Evolutionary conservation across 1,284 basidiomycete species (phyloP).

Genomic region (Afroboletus lepidellus): DNA sequence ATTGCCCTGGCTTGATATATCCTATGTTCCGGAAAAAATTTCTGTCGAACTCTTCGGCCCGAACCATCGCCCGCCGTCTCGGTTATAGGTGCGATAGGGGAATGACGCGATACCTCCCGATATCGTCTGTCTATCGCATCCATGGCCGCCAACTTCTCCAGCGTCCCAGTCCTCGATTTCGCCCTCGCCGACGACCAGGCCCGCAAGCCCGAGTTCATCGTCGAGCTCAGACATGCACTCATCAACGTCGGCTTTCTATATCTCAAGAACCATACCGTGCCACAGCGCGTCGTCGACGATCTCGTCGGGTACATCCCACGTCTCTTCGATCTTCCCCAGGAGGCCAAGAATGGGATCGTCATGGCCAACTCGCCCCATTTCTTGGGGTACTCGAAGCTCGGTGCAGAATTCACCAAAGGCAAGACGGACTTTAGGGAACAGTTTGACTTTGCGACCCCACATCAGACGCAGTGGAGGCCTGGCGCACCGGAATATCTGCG

Average conservation of each 20-base stretch:
- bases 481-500: slow-evolving; percentile 39
- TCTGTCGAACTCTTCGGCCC: no score
- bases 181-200: slow-evolving; percentile 21
- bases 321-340: slow-evolving; percentile 39
- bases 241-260: slow-evolving; percentile 57
- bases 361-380: slow-evolving; percentile 44
- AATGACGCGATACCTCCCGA: slow-evolving; percentile 22
- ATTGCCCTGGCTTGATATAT: background rate
- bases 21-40: no score
- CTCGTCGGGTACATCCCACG: slow-evolving; percentile 33
- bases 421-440: slow-evolving; percentile 39
- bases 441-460: slow-evolving; percentile 41
- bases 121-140: background rate
- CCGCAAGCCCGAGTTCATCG: slow-evolving; percentile 42
- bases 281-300: slow-evolving; percentile 28
- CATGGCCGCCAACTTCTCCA: slow-evolving; percentile 35
- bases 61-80: no score
- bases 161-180: slow-evolving; percentile 34
- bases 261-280: slow-evolving; percentile 46
- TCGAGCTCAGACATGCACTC: slow-evolving; percentile 49
- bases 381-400: slow-evolving; percentile 40
- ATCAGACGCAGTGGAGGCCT: slow-evolving; percentile 35
- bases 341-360: slow-evolving; percentile 35
- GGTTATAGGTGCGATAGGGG: no score
- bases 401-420: slow-evolving; percentile 39